Conservation (phyloP, 257 asterid species). For the Fraxinus excelsior region DNA sequence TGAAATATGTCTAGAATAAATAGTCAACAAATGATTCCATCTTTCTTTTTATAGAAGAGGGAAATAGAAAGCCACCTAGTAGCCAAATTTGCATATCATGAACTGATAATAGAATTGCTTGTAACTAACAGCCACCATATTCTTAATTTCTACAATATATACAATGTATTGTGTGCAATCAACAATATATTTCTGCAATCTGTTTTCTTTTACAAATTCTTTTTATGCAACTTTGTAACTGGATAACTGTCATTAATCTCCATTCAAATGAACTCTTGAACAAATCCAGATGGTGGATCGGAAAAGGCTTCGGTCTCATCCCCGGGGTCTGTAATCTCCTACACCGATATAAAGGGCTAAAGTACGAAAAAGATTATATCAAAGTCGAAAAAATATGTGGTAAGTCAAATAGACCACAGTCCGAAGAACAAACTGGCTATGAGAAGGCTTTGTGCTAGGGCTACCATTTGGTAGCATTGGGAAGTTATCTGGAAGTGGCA, state of each 20-base stretch:
- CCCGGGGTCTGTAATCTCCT: background rate
- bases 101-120: background rate
- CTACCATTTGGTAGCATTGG: constrained; percentile 64
- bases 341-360: background rate
- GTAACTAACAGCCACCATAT: no score
- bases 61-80: no score
- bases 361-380: background rate
- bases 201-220: background rate
- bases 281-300: background rate
- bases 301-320: background rate
- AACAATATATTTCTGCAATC: background rate
- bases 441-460: constrained; percentile 14
- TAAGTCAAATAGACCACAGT: constrained; percentile 30
- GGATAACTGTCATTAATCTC: background rate
- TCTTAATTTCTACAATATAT: background rate
- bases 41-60: no score
- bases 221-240: background rate
- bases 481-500: constrained; percentile 69
- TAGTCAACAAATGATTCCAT: no score
- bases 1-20: no score
- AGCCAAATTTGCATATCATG: background rate
- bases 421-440: constrained; percentile 10
- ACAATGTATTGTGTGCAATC: background rate
- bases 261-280: background rate
- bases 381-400: constrained; percentile 15